Conservation (phyloP, 2,329 filamentous ascomycete genomes). For the Diplodia seriata region DNA sequence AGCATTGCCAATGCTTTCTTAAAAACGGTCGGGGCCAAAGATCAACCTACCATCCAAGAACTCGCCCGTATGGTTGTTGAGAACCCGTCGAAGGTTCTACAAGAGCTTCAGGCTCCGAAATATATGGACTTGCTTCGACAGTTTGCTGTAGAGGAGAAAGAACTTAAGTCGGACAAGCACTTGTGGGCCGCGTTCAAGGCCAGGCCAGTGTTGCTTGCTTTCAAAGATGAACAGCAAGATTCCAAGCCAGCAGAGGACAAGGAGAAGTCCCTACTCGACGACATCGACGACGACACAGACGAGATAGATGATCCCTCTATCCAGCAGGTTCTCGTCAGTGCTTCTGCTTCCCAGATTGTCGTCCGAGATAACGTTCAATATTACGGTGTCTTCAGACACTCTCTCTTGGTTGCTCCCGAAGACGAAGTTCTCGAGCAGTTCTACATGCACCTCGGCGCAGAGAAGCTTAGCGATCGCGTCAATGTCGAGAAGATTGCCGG, state of each 20-base stretch:
- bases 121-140: constrained; percentile 84
- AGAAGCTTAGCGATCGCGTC: constrained; percentile 68
- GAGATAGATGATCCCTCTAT: constrained; percentile 45
- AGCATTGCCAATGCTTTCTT: constrained; percentile 86
- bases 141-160: constrained; percentile 73
- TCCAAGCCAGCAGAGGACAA: constrained; percentile 40
- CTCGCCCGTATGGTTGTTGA: constrained; percentile 82
- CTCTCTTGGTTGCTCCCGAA: constrained; percentile 84
- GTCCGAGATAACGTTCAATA: constrained; percentile 58
- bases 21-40: constrained; percentile 86
- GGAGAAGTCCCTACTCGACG: constrained; percentile 50
- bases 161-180: constrained; percentile 77
- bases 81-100: constrained; percentile 82
- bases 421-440: constrained; percentile 87
- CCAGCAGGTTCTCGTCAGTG: constrained; percentile 25
- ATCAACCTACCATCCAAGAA: constrained; percentile 85
- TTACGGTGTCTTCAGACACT: constrained; percentile 85
- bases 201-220: constrained; percentile 81
- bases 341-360: constrained; percentile 71
- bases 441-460: constrained; percentile 80
- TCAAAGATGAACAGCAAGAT: constrained; percentile 70
- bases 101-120: constrained; percentile 81
- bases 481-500: constrained; percentile 31
- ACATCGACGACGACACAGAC: constrained; percentile 57
- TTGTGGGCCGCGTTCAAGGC: constrained; percentile 78